These are phyloP conservation scores for Tetraselmis chui DNA, from an alignment of 139 green algal genomes.

Conservation along the genomic window DNA sequence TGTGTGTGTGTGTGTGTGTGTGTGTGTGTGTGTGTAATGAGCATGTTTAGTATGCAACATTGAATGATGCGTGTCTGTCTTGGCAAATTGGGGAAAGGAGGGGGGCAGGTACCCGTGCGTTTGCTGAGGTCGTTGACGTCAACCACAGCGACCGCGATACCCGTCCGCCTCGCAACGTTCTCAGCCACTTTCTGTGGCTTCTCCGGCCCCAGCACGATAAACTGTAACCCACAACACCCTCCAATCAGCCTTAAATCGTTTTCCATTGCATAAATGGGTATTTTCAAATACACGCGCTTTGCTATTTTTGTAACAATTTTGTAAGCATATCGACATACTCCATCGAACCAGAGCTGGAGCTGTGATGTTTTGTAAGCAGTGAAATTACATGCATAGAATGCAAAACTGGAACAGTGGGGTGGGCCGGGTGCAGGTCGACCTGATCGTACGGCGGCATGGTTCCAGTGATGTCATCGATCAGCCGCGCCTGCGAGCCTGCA, in stretches of 20 bases:
- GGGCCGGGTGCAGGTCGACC: neutral
- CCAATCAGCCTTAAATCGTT: too few relatives aligned
- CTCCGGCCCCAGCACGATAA: constrained; percentile 30
- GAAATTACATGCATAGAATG: neutral
- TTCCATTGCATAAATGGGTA: too few relatives aligned
- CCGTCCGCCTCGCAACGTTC: constrained; percentile 2
- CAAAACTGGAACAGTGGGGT: neutral
- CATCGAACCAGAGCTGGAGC: too few relatives aligned
- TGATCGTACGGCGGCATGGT: constrained; percentile 35
- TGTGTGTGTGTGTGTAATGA: too few relatives aligned
- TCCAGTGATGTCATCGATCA: neutral
- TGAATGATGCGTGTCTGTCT: too few relatives aligned
- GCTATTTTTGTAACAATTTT: too few relatives aligned
- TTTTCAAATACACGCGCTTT: too few relatives aligned
- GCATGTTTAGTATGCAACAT: neutral
- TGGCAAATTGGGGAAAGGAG: too few relatives aligned
- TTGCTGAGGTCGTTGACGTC: constrained; percentile 36
- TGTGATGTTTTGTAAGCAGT: neutral
- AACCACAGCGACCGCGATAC: constrained; percentile 21
- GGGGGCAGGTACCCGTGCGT: neutral
- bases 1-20: too few relatives aligned
- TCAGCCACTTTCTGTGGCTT: neutral
- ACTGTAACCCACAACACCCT: too few relatives aligned
- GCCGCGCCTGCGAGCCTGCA: neutral
- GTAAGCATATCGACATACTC: too few relatives aligned